phyloP scores from a whole-genome alignment of 192 early-diverging fungal genomes.

The Backusella tuberculispora region DNA sequence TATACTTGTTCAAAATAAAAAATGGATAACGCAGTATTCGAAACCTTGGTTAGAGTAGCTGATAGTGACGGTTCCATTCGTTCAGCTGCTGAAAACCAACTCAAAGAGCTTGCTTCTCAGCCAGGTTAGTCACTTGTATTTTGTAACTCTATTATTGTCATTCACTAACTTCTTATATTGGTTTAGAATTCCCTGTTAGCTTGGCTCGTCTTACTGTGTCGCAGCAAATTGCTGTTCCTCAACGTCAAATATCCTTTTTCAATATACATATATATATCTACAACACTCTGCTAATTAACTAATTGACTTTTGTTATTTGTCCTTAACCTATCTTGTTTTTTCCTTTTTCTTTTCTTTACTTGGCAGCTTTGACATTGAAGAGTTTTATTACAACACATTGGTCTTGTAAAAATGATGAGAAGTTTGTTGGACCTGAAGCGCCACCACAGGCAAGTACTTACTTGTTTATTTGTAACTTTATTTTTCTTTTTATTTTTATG shows the following conservation, averaged over 20 bases:
- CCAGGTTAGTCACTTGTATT: slow-evolving; percentile 51
- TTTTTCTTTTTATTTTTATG: neutral
- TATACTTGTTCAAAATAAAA: neutral
- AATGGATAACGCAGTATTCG: slow-evolving; percentile 79
- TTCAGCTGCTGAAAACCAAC: slow-evolving; percentile 64
- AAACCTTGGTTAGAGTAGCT: slow-evolving; percentile 70
- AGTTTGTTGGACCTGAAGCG: slow-evolving; percentile 60
- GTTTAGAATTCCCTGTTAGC: slow-evolving; percentile 68
- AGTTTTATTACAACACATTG: slow-evolving; percentile 79
- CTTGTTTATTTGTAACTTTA: neutral
- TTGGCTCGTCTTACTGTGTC: slow-evolving; percentile 67
- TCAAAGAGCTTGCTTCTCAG: slow-evolving; percentile 67
- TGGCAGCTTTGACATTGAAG: slow-evolving; percentile 74
- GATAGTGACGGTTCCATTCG: slow-evolving; percentile 68
- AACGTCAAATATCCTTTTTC: slow-evolving; percentile 68
- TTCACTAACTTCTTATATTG: neutral
- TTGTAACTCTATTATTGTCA: neutral
- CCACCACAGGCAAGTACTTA: slow-evolving; percentile 61
- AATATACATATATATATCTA: slow-evolving; percentile 5
- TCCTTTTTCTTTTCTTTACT: slow-evolving; percentile 36
- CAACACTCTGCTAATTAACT: neutral
- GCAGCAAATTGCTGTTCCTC: slow-evolving; percentile 60
- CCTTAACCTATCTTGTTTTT: no score
- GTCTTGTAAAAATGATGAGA: slow-evolving; percentile 58
- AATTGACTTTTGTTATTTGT: neutral